Conservation (phyloP, 164 flowering plant species). For the Kingdonia uniflora region DNA sequence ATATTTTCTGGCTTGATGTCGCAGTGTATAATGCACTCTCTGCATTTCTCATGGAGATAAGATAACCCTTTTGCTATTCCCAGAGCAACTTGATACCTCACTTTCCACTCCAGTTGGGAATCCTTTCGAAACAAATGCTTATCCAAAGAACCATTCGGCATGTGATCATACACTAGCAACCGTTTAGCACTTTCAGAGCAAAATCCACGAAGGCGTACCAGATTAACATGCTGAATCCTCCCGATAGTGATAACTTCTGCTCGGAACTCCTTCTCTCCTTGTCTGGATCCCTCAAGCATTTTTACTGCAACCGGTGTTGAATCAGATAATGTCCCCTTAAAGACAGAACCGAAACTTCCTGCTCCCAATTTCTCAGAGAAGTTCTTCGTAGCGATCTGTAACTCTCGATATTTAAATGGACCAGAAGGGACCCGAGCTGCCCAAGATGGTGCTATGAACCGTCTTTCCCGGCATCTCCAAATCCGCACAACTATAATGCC, state of each 20-base stretch:
- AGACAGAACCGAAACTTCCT: constrained; percentile 60
- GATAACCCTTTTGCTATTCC: background rate
- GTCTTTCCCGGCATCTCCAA: constrained; percentile 13
- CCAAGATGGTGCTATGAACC: constrained; percentile 5
- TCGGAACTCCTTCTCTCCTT: background rate
- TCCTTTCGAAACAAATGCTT: background rate
- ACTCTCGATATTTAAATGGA: constrained; percentile 30
- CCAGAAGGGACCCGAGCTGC: constrained; percentile 27
- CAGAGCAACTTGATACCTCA: background rate
- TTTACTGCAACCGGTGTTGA: too few species aligned
- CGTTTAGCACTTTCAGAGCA: background rate
- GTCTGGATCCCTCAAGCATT: too few species aligned
- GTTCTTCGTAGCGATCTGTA: constrained; percentile 37
- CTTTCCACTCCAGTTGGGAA: background rate
- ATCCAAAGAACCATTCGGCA: background rate
- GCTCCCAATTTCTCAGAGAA: constrained; percentile 45
- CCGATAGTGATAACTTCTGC: background rate
- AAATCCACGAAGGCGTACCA: background rate
- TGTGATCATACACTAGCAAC: background rate
- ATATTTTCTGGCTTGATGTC: background rate
- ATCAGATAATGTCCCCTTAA: too few species aligned
- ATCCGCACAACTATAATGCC: constrained; percentile 8
- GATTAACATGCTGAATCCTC: background rate
- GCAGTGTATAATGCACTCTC: background rate
- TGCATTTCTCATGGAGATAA: background rate